Evolutionary conservation across 2,329 filamentous ascomycete genomes (phyloP).

Genomic region (Colletotrichum musae): DNA sequence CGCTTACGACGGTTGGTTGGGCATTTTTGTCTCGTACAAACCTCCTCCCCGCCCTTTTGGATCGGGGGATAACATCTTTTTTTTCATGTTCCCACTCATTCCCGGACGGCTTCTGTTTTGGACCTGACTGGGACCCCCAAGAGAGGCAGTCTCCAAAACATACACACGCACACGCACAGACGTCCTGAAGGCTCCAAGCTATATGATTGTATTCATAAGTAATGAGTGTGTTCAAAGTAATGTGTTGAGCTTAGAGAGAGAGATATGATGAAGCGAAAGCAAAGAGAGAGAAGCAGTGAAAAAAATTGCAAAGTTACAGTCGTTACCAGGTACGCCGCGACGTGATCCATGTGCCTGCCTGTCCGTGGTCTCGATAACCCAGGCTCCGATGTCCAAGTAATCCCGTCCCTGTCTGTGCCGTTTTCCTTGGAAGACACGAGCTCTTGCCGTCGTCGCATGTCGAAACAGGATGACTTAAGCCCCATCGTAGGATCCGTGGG

Average conservation of each 20-base stretch:
- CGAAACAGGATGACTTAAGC: background rate
- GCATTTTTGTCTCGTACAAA: constrained; percentile 29
- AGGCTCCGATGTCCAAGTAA: background rate
- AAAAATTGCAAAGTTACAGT: constrained; percentile 34
- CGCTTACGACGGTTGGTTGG: background rate
- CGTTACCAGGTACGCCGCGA: constrained; percentile 28
- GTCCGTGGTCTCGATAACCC: background rate
- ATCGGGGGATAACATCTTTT: constrained; percentile 11
- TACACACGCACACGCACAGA: background rate
- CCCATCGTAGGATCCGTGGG: no score
- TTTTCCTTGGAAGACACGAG: background rate
- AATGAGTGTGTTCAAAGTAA: constrained; percentile 36
- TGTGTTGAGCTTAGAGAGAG: constrained; percentile 25
- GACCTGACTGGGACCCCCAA: constrained; percentile 11
- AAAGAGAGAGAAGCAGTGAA: background rate
- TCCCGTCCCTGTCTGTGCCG: background rate
- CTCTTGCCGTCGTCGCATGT: background rate
- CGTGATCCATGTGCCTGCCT: constrained; percentile 1
- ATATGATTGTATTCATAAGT: constrained; percentile 33
- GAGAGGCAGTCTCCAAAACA: constrained; percentile 15
- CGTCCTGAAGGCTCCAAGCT: constrained; percentile 27
- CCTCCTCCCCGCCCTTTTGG: background rate
- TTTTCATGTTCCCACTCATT: constrained; percentile 38
- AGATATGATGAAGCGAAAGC: constrained; percentile 32
- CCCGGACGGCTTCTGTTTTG: constrained; percentile 12